A percentile compares a stretch with the other conserved stretches of the same genome.
These are phyloP conservation scores for Penicillium sp. DNA, from an alignment of 2,329 filamentous ascomycete species.

Conservation along the genomic window DNA sequence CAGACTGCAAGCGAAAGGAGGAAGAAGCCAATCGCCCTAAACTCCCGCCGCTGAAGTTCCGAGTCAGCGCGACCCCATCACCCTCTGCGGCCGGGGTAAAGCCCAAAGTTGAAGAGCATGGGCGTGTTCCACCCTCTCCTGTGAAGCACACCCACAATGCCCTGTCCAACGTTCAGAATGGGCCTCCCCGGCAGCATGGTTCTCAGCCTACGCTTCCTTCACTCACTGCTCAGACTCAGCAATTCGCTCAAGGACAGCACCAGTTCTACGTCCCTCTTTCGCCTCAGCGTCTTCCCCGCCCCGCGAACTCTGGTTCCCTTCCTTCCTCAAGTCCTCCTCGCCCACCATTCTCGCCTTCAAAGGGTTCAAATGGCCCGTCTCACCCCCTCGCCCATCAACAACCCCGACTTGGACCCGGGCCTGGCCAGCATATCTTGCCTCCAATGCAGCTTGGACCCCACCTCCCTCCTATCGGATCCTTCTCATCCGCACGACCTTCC, in stretches of 20 bases:
- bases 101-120: slow-evolving; percentile 28
- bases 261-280: slow-evolving; percentile 34
- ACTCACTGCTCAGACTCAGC: slow-evolving; percentile 13
- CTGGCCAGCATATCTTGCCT: slow-evolving; percentile 32
- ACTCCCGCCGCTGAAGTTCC: slow-evolving; percentile 66
- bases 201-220: slow-evolving; percentile 19
- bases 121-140: slow-evolving; percentile 30
- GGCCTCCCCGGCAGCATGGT: slow-evolving; percentile 30
- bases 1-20: slow-evolving; percentile 73
- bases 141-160: slow-evolving; percentile 33
- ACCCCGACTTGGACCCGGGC: slow-evolving; percentile 28
- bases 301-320: slow-evolving; percentile 26
- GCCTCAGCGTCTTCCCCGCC: slow-evolving; percentile 40
- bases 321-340: slow-evolving; percentile 37
- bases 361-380: slow-evolving; percentile 38
- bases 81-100: slow-evolving; percentile 39
- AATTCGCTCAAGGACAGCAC: slow-evolving; percentile 10
- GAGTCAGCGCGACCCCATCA: slow-evolving; percentile 58
- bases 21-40: slow-evolving; percentile 68
- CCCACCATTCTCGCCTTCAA: slow-evolving; percentile 43
- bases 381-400: slow-evolving; percentile 33
- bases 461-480: slow-evolving; percentile 40
- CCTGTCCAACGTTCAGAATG: slow-evolving; percentile 31
- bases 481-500: slow-evolving; percentile 46
- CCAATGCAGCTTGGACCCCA: slow-evolving; percentile 39